These are phyloP conservation scores for Lipomyces starkeyi DNA, from an alignment of 805 yeast species.

Conservation along the genomic window DNA sequence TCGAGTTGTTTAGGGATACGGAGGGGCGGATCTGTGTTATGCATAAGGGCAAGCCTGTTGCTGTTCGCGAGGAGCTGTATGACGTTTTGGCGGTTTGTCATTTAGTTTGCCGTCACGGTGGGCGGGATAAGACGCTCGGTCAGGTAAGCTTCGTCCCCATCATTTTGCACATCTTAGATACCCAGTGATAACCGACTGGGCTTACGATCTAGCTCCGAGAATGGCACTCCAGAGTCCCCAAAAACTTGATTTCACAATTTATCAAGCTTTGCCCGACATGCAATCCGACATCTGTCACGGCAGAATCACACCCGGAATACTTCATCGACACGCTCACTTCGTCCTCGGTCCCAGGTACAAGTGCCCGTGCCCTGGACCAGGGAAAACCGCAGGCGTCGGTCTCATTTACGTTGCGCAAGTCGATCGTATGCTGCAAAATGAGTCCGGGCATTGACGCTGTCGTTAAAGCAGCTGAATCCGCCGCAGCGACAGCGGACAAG, in stretches of 20 bases:
- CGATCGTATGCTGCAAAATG: constrained; percentile 17
- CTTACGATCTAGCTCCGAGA: constrained; percentile 21
- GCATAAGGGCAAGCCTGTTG: constrained; percentile 36
- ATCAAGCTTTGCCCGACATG: constrained; percentile 37
- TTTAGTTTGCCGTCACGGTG: constrained; percentile 30
- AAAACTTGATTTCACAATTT: constrained; percentile 35
- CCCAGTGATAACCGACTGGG: no score
- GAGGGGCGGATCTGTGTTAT: constrained; percentile 18
- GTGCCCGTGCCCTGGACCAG: background rate
- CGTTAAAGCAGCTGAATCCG: constrained; percentile 8
- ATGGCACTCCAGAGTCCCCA: constrained; percentile 37
- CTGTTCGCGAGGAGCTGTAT: constrained; percentile 35
- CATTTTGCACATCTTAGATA: no score
- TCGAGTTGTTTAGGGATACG: constrained; percentile 22
- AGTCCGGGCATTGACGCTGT: constrained; percentile 7
- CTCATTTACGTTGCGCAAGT: constrained; percentile 4
- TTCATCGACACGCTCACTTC: constrained; percentile 1
- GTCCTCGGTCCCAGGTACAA: no score
- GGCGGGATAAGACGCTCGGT: constrained; percentile 36
- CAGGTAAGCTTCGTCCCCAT: constrained; percentile 8
- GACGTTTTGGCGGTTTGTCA: constrained; percentile 30
- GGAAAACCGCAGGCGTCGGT: background rate
- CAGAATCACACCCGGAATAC: constrained; percentile 68
- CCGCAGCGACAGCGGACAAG: constrained; percentile 5
- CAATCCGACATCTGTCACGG: constrained; percentile 69